Evolutionary conservation across 2,329 filamentous ascomycete species (phyloP).

Genomic region (Colletotrichum magnum): DNA sequence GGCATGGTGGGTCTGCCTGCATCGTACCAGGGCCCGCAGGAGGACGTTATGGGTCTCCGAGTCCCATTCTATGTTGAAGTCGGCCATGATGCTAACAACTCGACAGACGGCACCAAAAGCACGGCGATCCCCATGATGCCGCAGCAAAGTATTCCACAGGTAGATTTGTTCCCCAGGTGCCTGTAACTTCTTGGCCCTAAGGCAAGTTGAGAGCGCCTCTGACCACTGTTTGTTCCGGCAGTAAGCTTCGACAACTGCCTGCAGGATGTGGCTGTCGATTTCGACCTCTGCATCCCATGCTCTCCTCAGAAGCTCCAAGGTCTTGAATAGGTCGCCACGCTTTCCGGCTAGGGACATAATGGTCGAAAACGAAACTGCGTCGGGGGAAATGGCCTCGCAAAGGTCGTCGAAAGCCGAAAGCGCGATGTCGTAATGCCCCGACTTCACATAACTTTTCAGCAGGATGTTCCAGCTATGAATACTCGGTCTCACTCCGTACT

Average conservation of each 20-base stretch:
- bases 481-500: slow-evolving; percentile 71
- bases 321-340: slow-evolving; percentile 80
- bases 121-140: slow-evolving; percentile 76
- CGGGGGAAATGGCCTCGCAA: slow-evolving; percentile 63
- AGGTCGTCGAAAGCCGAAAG: slow-evolving; percentile 75
- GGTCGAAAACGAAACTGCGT: slow-evolving; percentile 77
- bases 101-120: slow-evolving; percentile 64
- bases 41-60: slow-evolving; percentile 65
- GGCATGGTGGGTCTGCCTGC: slow-evolving; percentile 65
- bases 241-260: slow-evolving; percentile 76
- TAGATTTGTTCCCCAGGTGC: slow-evolving; percentile 67
- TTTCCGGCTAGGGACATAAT: slow-evolving; percentile 80
- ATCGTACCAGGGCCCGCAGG: slow-evolving; percentile 63
- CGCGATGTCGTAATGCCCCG: slow-evolving; percentile 76
- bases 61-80: slow-evolving; percentile 62
- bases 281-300: slow-evolving; percentile 71
- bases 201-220: slow-evolving; percentile 55
- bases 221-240: slow-evolving; percentile 58
- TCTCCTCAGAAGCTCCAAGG: slow-evolving; percentile 74
- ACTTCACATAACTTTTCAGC: slow-evolving; percentile 77
- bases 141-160: slow-evolving; percentile 85
- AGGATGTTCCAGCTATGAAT: slow-evolving; percentile 81
- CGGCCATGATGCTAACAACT: slow-evolving; percentile 64
- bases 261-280: slow-evolving; percentile 68
- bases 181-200: slow-evolving; percentile 66